These are phyloP conservation scores for Exophiala mesophila DNA, from an alignment of 2,329 filamentous ascomycete genomes.

Conservation along the genomic window DNA sequence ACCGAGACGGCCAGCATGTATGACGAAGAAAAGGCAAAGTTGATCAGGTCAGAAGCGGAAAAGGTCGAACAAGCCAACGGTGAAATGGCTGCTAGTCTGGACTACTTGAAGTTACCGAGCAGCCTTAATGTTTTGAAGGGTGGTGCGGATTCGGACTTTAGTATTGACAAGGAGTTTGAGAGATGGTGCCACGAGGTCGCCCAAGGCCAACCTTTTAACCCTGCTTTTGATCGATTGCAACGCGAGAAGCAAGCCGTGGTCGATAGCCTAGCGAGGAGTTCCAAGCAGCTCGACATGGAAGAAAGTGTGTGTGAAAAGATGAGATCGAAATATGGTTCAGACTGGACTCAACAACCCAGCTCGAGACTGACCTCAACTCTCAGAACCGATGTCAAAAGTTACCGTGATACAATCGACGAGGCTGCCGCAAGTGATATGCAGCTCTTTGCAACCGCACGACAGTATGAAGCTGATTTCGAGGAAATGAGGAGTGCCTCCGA, in stretches of 20 bases:
- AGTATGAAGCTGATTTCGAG: constrained; percentile 83
- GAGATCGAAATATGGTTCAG: constrained; percentile 90
- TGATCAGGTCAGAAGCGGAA: constrained; percentile 89
- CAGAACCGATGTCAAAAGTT: constrained; percentile 78
- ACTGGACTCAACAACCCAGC: constrained; percentile 97
- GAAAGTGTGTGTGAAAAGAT: constrained; percentile 99
- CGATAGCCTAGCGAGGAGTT: constrained; percentile 67
- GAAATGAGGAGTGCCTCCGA: constrained; percentile 91
- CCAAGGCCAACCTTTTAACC: constrained; percentile 71
- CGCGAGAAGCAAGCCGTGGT: constrained; percentile 72
- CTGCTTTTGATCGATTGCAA: constrained; percentile 73
- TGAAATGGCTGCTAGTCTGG: constrained; percentile 91
- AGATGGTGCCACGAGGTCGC: constrained; percentile 92
- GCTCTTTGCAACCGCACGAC: constrained; percentile 74
- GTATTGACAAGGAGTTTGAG: constrained; percentile 84
- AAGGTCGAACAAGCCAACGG: constrained; percentile 87
- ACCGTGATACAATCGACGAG: constrained; percentile 83
- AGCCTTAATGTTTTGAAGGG: constrained; percentile 89
- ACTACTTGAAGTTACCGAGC: constrained; percentile 85
- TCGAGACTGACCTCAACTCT: constrained; percentile 82
- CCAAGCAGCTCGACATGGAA: constrained; percentile 90
- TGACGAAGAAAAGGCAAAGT: constrained; percentile 96
- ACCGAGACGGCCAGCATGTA: constrained; percentile 96
- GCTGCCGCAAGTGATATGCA: constrained; percentile 81
- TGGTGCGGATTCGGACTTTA: constrained; percentile 81